Base-by-base conservation (phyloP, 768 basidiomycete genomes). In the Pholiota conissans region DNA sequence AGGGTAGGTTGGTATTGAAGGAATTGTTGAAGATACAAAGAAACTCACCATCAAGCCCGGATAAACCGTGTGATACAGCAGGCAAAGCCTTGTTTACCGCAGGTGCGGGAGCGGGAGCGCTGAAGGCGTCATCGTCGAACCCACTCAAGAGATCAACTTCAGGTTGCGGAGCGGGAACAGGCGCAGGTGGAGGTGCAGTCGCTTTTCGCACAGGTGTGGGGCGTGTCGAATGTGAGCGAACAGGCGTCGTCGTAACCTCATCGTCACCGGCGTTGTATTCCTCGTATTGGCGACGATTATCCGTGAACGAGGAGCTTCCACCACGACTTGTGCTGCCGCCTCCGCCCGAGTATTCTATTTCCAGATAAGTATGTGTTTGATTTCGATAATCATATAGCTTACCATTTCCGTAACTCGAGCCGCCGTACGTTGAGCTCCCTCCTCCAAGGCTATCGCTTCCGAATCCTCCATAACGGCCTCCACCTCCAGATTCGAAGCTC, bases 191-290 rank as follows among this genome's bases (percentile, higher is more conserved):
- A 13, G 77, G 67, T 4, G 73, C 69, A 51, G 73, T 75, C 1
- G 74, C 58, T 56, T 77, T 81, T 48, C 77, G 68, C 34, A 67
- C 58, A 29, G 78, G 68, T 24, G 68, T 63, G n/a, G 66, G 61
- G 34, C 76, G 59, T 71, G 77, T 52, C 71, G 79, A 60, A 68
- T 74, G 60, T 40, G 67, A 57, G 64, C 71, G 37, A 68, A 72
- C 63, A 40, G 74, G 68, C 45, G 70, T 62, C 13, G 69, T 54
- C 16, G 71, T 32, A 3, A 76, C 67, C 60, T 96, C 94, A 59
- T 98, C 95, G 57, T 93, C 93, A 1, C 96, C 96, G 11, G 96
- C 97, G 62, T 96, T 91, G 71, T 99, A 99, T 70, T 98, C 95
- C 65, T 98, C 95, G 62, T 85, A 98, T 24, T 83, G 82, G 55